These are phyloP conservation scores for Microglena sp. DNA, from an alignment of 139 green algal genomes.

Conservation along the genomic window DNA sequence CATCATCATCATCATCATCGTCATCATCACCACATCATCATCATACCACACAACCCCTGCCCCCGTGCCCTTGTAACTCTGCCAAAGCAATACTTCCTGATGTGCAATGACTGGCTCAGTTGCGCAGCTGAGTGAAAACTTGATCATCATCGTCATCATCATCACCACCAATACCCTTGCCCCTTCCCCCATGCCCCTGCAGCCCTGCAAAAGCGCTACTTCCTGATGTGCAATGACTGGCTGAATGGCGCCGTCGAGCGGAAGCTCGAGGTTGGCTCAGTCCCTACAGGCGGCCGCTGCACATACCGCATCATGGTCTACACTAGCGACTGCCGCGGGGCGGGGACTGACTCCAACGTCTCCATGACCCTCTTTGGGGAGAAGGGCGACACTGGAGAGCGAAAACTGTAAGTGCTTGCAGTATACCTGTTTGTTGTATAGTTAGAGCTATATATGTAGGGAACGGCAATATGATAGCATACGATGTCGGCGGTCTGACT, in stretches of 20 bases:
- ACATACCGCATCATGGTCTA: constrained; percentile 32
- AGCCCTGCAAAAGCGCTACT: constrained; percentile 34
- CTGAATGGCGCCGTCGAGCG: constrained; percentile 32
- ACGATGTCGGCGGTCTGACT: no score
- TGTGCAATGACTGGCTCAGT: constrained; percentile 40
- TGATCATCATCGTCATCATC: neutral
- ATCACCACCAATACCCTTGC: neutral
- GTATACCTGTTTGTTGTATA: no score
- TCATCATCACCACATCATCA: no score
- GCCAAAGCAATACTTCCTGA: constrained; percentile 34
- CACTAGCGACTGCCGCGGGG: constrained; percentile 30
- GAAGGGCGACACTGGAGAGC: no score
- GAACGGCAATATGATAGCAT: no score
- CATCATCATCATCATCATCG: no score
- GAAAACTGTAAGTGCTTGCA: no score
- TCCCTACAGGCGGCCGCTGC: constrained; percentile 27
- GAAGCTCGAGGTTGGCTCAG: constrained; percentile 24
- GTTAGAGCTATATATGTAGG: no score
- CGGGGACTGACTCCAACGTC: constrained; percentile 37
- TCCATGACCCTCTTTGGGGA: constrained; percentile 32
- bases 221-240: constrained; percentile 42
- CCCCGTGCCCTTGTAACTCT: no score
- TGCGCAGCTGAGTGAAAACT: no score
- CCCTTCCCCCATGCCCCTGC: neutral
- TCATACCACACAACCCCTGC: no score